Evolutionary conservation across 352 stramenopile species (phyloP), one percentile per base, ranked within the genome.

Genomic region (Phytophthora pinifolia): DNA sequence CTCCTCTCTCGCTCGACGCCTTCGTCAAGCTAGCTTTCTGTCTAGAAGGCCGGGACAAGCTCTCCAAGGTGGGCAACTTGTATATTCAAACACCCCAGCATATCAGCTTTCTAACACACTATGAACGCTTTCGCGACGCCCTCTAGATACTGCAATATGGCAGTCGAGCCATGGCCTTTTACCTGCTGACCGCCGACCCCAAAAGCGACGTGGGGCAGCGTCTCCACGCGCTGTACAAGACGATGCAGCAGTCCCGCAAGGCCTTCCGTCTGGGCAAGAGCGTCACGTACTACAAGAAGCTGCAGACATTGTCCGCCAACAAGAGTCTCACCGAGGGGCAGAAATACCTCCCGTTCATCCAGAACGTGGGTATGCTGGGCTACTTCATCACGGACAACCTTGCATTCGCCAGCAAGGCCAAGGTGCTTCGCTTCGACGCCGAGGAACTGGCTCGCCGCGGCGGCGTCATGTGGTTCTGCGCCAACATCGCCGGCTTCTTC

Each of bases 341-440:
- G 42, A 68, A 71, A 22, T 89, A 85, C 51, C 70, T 94, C 42
- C 74, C 86, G 62, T 67, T 92, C 42, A 57, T 94, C 44, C 84
- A 94, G 67, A 91, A 89, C 70, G 62, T 75, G 22, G 83, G 81
- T 54, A 89, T 95, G 81, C 65, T 90, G 35, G 82, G 81, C 46
- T 95, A 92, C 74, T 93, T 94, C 45, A 46, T 93, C 33, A 89
- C 88, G 62, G 86, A 95, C 74, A 95, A 95, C 59, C 65, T 87
- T 63, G 83, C 70, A n/a, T 95, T 95, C 59, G 70, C 76, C 32
- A 81, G 79, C 75, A 91, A 89, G 45, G 74, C 76, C 54, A 92
- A 92, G 47, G 53, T 95, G 34, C 47, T 90, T 7, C 51, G 42
- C 27, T 74, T 94, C 39, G 66, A 95, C 51, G 74, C 80, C 4